These are phyloP conservation scores for Hemisphaericaspora nanyangensis DNA, from an alignment of 805 yeast genomes.

Conservation along the genomic window DNA sequence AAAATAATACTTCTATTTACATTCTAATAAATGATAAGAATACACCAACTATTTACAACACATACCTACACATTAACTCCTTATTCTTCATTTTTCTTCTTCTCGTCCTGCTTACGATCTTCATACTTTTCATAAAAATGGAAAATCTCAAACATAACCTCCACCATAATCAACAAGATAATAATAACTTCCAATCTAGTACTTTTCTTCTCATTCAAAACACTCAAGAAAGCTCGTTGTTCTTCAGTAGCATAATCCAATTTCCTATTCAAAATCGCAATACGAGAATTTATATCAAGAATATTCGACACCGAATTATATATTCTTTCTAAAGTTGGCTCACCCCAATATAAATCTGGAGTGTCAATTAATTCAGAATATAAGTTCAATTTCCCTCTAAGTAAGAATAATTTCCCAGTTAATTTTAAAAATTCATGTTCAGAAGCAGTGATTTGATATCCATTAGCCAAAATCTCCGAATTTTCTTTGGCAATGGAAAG, in stretches of 20 bases:
- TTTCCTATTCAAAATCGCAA: constrained; percentile 75
- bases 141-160: constrained; percentile 75
- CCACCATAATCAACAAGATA: constrained; percentile 76
- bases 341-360: constrained; percentile 92
- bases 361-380: constrained; percentile 88
- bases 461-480: constrained; percentile 64
- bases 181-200: constrained; percentile 85
- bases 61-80: background rate
- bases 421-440: constrained; percentile 61
- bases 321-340: constrained; percentile 75
- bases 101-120: no score
- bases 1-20: no score
- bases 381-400: constrained; percentile 79
- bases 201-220: constrained; percentile 72
- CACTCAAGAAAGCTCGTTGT: constrained; percentile 69
- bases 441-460: constrained; percentile 40
- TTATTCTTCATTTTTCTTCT: background rate
- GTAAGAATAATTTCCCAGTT: constrained; percentile 70
- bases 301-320: constrained; percentile 67
- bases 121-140: constrained; percentile 48
- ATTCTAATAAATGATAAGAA: background rate
- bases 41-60: background rate
- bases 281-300: constrained; percentile 74
- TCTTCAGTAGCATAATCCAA: constrained; percentile 90
- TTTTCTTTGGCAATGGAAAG: constrained; percentile 59